These are phyloP conservation scores for Cenchrus americanus DNA, from an alignment of 176 grass and related monocot species.

Conservation along the genomic window DNA sequence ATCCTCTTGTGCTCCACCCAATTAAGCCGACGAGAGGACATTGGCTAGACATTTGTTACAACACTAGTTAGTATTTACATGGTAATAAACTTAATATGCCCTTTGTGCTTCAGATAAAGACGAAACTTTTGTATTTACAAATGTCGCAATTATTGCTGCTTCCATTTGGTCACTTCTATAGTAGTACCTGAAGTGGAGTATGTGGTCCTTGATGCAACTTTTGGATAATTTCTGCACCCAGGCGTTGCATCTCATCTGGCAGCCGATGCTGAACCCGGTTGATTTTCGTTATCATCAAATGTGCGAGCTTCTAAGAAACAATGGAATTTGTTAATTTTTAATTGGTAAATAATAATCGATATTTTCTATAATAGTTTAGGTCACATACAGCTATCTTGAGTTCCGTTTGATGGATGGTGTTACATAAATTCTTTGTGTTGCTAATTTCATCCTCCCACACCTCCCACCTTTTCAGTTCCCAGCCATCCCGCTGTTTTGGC, in stretches of 20 bases:
- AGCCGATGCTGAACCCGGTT: not conserved
- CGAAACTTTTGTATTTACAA: not conserved
- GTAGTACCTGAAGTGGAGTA: not conserved
- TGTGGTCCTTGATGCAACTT: not conserved
- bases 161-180: not conserved
- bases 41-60: not conserved
- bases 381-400: not conserved
- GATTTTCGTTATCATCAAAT: not conserved
- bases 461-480: constrained; percentile 40
- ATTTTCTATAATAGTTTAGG: not conserved
- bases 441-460: not conserved
- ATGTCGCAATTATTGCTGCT: not conserved
- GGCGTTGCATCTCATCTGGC: not conserved
- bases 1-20: constrained; percentile 23
- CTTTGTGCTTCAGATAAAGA: too few relatives aligned
- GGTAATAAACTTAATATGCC: not conserved
- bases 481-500: not conserved
- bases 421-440: not conserved
- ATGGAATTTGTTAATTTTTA: not conserved
- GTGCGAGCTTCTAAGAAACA: not conserved
- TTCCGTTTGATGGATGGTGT: not conserved
- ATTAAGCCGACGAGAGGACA: not conserved
- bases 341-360: not conserved
- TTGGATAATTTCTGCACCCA: not conserved
- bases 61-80: not conserved